Base-by-base conservation (phyloP, 1,284 basidiomycete species). In the Ganoderma sinense region DNA sequence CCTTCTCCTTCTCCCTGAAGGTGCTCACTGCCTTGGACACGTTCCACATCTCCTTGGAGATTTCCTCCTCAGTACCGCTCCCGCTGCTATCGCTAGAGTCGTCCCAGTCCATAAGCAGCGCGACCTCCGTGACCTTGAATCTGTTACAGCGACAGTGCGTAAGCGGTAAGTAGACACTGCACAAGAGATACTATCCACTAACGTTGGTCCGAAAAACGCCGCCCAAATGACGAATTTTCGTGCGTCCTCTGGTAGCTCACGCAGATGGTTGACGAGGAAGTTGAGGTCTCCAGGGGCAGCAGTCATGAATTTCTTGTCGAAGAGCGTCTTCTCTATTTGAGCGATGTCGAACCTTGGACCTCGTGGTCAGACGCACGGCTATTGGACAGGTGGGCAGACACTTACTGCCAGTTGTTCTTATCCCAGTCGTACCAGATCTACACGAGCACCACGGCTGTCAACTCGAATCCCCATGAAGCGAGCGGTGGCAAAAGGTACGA, bases 41-140 rank as follows among this genome's bases (percentile, higher is more conserved):
- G 69, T 85, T 85, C 84, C 84, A 87, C 75, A 84, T 82, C 62
- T 87, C 84, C 39, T 39, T 61, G 10, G 56, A 31, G 31, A 89
- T 86, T 4, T 78, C 75, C 69, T 91, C 89, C 23, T 88, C 85
- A 67, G 84, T 86, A 43, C 86, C 83, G 65, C 78, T 79, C 2
- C 78, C 84, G 67, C 82, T 86, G 69, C 76, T 77, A 1, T 74
- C 84, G 66, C 83, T 86, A 8, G 85, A 85, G 72, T 89, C 87
- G 77, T 91, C 90, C 85, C 88, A 89, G 73, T 92, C 90, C 84
- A 92, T 89, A 82, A 92, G 88, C 41, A 89, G 80, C 8, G 89
- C 87, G 29, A 92, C 88, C 76, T 92, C 91, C 0, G 89, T 89
- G 2, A 90, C 86, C 78, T 90, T 91, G 80, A 91, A 92, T 0